Evolutionary conservation across 805 yeast genomes (phyloP).

Genomic region (Cyberlindnera mississippiensis): DNA sequence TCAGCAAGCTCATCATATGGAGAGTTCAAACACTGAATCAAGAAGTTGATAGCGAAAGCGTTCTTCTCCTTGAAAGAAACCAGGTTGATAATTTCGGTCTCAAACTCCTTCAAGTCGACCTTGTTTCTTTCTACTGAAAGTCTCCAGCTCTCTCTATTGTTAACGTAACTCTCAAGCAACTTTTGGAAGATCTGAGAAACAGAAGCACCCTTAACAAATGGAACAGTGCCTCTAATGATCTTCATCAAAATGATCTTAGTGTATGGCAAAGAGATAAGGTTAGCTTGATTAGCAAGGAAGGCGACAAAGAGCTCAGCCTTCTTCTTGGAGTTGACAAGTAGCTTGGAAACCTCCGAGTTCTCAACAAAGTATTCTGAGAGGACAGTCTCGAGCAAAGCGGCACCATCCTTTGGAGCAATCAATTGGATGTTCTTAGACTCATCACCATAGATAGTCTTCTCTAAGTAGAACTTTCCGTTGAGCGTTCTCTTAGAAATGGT

Average conservation of each 20-base stretch:
- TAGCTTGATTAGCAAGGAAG: slow-evolving; percentile 68
- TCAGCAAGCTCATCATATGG: slow-evolving; percentile 41
- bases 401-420: slow-evolving; percentile 64
- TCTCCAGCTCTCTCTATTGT: slow-evolving; percentile 43
- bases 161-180: slow-evolving; percentile 42
- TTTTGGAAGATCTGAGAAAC: slow-evolving; percentile 47
- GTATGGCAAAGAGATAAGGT: slow-evolving; percentile 44
- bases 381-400: slow-evolving; percentile 37
- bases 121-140: slow-evolving; percentile 43
- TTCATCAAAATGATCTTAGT: slow-evolving; percentile 50
- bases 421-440: slow-evolving; percentile 46
- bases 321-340: slow-evolving; percentile 44
- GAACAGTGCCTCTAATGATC: slow-evolving; percentile 37
- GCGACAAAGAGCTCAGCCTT: slow-evolving; percentile 57
- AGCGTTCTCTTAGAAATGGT: slow-evolving; percentile 35
- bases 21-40: slow-evolving; percentile 49
- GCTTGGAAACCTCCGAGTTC: slow-evolving; percentile 39
- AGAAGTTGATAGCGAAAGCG: slow-evolving; percentile 53
- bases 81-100: slow-evolving; percentile 50
- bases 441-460: slow-evolving; percentile 54
- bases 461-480: slow-evolving; percentile 41
- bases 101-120: slow-evolving; percentile 51
- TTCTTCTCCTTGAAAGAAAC: slow-evolving; percentile 61
- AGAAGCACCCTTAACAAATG: slow-evolving; percentile 37
- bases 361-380: slow-evolving; percentile 48